A percentile compares a stretch with the other conserved stretches of the same genome.
Conservation (phyloP, 176 grass and related monocot genomes). For the Poa pratensis region DNA sequence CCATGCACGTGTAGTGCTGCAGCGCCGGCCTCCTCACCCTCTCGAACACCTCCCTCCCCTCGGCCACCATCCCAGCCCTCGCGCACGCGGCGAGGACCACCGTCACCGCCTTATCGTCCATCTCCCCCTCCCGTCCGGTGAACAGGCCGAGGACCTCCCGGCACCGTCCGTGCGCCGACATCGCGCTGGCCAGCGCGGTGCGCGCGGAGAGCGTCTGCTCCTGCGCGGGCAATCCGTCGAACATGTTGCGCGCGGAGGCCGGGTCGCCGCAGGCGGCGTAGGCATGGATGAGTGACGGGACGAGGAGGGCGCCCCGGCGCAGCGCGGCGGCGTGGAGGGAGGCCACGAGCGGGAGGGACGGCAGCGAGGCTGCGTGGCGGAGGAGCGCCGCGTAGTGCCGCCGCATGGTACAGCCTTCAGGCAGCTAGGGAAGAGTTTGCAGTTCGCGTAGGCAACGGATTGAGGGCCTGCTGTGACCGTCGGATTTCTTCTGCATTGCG, state of each 20-base stretch:
- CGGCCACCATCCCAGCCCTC: conserved; percentile 45
- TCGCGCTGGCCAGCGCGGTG: conserved; percentile 52
- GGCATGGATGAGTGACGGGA: conserved; percentile 33
- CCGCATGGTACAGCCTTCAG: conserved; percentile 14
- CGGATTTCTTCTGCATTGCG: too few species aligned
- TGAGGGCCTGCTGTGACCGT: too few species aligned
- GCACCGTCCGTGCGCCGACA: conserved; percentile 55
- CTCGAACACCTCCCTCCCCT: conserved; percentile 54
- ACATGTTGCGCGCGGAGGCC: conserved; percentile 15
- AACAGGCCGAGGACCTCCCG: conserved; percentile 41
- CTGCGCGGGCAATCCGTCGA: conserved; percentile 32
- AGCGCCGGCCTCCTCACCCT: conserved; percentile 44
- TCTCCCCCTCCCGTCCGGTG: background rate
- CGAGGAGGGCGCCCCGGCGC: conserved; percentile 3
- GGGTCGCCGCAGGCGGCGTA: conserved; percentile 38
- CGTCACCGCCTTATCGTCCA: conserved; percentile 48
- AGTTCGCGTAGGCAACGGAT: too few species aligned
- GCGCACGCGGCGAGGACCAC: conserved; percentile 60
- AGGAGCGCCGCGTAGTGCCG: conserved; percentile 42
- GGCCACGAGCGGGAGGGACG: conserved; percentile 35
- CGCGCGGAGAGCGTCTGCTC: conserved; percentile 34
- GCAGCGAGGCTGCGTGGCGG: conserved; percentile 35
- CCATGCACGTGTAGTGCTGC: conserved; percentile 78
- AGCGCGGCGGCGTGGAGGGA: conserved; percentile 40
- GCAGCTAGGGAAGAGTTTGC: too few species aligned